Conservation (phyloP, 139 green algal genomes). For the Mesotaenium endlicherianum region DNA sequence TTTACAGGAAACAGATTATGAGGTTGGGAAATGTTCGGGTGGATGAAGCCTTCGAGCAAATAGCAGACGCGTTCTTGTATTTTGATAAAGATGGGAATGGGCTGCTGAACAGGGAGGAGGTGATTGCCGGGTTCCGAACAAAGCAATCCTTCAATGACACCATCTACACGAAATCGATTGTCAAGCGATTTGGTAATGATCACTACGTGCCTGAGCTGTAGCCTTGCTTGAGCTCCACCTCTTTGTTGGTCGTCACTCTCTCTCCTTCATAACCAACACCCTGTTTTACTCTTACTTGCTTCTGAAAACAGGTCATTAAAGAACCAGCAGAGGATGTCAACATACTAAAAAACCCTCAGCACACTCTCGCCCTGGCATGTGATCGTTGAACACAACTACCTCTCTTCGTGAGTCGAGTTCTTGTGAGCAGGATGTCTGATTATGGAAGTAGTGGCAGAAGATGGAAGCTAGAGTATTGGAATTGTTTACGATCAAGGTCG, state of each 20-base stretch:
- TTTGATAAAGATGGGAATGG: slow-evolving; percentile 2
- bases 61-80: slow-evolving; percentile 20
- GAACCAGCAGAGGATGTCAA: background rate
- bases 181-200: background rate
- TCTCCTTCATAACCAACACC: background rate
- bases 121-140: background rate
- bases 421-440: too few species aligned
- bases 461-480: too few species aligned
- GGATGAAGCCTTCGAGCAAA: background rate
- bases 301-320: background rate
- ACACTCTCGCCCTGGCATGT: background rate
- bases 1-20: too few species aligned
- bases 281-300: background rate
- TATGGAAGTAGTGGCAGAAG: too few species aligned
- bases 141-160: background rate
- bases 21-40: too few species aligned
- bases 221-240: background rate
- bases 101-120: background rate
- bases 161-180: background rate
- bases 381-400: background rate
- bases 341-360: background rate
- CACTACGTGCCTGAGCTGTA: background rate
- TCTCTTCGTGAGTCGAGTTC: too few species aligned
- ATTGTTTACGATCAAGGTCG: too few species aligned
- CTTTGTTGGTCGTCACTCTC: background rate